Evolutionary conservation across 192 early-diverging fungal species (phyloP), one percentile per base, ranked within the genome.

Genomic region (Umbelopsis sp.): DNA sequence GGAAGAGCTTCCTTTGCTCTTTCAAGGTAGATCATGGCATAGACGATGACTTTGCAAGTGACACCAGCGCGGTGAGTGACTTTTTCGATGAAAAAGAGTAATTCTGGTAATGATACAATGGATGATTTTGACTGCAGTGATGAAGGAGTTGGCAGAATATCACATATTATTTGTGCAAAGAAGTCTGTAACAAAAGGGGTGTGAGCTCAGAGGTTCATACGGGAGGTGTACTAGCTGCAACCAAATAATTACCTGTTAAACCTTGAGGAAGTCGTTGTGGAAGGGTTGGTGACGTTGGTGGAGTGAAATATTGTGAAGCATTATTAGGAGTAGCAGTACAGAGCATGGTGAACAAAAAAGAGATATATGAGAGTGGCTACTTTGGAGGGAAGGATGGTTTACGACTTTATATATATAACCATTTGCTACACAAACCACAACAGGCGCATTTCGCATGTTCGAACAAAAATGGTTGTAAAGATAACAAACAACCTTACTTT

Each of bases 41-140:
- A 32, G 11, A 78, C 31, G 24, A 68, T 69, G 5, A 73, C 74
- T 22, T 68, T 45, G 10, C 68, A 65, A 34, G 69, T 70, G 32
- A 74, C 51, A 8, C 62, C 36, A 17, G 77, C 77, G 38, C 38
- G 68, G 21, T 62, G 66, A n/a, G 77, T 78, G 4, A 78, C 71
- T 44, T 74, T 78, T 70, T 78, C 56, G 14, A 78, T 70, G 14
- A 74, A 78, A 67, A 70, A 70, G 21, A 78, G 56, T 4, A 78
- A 20, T 43, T 78, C 77, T 3, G 77, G 77, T 59, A 78, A 72
- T 31, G 71, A 65, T 4, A 72, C 45, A 5, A 50, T 20, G 12
- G 56, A 32, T 5, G 56, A 62, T 34, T 32, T 62, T 36, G 56
- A 14, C 34, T 62, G 56, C 34, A 32, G 17, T 16, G 56, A 34